These are phyloP conservation scores for Boletus holoroseus DNA, from an alignment of 1,284 basidiomycete species.

Conservation along the genomic window DNA sequence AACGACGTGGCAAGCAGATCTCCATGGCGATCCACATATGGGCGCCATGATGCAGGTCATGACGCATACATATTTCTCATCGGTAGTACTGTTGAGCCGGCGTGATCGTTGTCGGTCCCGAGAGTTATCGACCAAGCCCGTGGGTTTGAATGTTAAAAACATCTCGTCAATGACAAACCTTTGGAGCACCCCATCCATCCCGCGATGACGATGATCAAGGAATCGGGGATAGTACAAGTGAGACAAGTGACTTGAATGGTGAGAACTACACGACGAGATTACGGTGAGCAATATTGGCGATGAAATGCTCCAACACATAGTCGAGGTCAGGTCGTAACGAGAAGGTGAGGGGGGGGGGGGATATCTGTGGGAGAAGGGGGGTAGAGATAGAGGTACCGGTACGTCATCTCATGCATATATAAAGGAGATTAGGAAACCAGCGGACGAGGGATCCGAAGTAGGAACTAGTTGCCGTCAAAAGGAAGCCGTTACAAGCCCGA, in stretches of 20 bases:
- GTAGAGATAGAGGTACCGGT: neutral
- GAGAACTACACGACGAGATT: neutral
- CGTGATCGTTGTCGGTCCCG: too few relatives aligned
- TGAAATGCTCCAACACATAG: too few relatives aligned
- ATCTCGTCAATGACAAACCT: too few relatives aligned
- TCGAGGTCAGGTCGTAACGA: neutral
- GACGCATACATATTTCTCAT: too few relatives aligned
- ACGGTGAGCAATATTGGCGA: neutral
- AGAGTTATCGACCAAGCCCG: too few relatives aligned
- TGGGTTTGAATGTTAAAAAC: too few relatives aligned
- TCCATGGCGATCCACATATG: too few relatives aligned
- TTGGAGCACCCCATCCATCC: neutral
- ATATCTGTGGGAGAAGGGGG: neutral
- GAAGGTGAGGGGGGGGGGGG: too few relatives aligned
- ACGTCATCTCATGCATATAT: neutral
- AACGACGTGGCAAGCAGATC: too few relatives aligned
- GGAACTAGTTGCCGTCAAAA: neutral
- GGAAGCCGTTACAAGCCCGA: neutral
- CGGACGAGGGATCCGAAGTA: neutral
- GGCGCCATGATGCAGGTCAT: too few relatives aligned
- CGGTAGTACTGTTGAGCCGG: too few relatives aligned
- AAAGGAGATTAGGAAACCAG: neutral
- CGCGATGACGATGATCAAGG: neutral
- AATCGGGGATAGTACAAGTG: neutral
- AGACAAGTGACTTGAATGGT: neutral